Conservation (phyloP, 2,329 filamentous ascomycete genomes). For the Podosphaera fusca region DNA sequence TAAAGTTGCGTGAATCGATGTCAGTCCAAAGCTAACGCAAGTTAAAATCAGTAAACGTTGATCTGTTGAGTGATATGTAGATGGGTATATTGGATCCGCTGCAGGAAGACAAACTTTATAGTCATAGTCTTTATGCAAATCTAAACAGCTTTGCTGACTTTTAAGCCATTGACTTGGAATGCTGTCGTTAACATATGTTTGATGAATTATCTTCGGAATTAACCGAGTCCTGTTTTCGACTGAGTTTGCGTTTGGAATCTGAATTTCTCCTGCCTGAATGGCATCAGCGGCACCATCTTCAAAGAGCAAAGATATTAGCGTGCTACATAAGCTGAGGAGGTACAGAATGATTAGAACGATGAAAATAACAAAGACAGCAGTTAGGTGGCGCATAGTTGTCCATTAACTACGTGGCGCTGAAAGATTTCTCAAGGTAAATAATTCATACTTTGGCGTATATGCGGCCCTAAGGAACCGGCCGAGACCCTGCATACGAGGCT, state of each 20-base stretch:
- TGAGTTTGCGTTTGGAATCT: constrained; percentile 36
- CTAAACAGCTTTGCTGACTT: constrained; percentile 44
- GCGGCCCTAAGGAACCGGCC: no score
- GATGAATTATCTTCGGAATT: constrained; percentile 58
- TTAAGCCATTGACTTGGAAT: constrained; percentile 42
- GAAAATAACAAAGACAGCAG: constrained; percentile 22
- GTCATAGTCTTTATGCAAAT: constrained; percentile 47
- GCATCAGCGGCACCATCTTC: constrained; percentile 43
- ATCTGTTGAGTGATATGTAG: not conserved
- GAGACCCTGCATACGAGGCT: no score
- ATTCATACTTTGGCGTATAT: no score
- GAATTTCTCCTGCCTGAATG: constrained; percentile 42
- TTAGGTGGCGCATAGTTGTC: constrained; percentile 15
- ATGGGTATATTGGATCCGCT: not conserved
- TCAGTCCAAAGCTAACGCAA: constrained; percentile 48
- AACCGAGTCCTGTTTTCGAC: constrained; percentile 31
- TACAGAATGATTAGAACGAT: constrained; percentile 40
- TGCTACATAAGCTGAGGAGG: constrained; percentile 45
- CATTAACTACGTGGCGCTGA: not conserved
- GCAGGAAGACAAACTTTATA: constrained; percentile 31
- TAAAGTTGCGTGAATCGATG: constrained; percentile 43
- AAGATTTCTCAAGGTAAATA: not conserved
- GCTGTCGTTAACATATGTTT: constrained; percentile 48
- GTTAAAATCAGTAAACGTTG: not conserved
- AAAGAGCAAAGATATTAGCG: constrained; percentile 44